A percentile compares a stretch with the other conserved stretches of the same genome.
Evolutionary conservation across 2,329 filamentous ascomycete species (phyloP).

Genomic region (Aspergillus luchuensis): DNA sequence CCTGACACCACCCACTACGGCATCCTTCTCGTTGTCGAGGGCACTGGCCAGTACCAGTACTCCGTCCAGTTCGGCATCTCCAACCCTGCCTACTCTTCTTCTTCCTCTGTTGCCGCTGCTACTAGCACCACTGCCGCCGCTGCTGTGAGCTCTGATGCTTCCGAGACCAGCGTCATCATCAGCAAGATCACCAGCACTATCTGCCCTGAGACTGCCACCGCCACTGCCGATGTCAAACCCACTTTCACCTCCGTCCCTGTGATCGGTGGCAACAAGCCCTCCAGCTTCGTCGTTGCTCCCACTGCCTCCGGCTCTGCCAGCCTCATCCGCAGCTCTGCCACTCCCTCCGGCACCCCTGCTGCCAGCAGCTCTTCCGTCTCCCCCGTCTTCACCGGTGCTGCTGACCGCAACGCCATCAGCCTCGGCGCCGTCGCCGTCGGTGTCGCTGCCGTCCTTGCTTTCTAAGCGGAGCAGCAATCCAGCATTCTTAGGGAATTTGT

Average conservation of each 20-base stretch:
- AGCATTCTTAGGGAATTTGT: no score
- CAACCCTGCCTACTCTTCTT: slow-evolving; percentile 25
- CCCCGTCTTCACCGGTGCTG: slow-evolving; percentile 34
- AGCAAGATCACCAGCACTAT: slow-evolving; percentile 12
- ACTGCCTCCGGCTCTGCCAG: slow-evolving; percentile 10
- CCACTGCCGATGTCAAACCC: slow-evolving; percentile 12
- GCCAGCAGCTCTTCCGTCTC: slow-evolving; percentile 14
- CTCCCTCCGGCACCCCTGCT: slow-evolving; percentile 17
- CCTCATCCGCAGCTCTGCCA: slow-evolving; percentile 15
- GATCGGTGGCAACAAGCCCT: slow-evolving; percentile 10
- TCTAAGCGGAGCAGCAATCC: slow-evolving; percentile 28
- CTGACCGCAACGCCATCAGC: slow-evolving; percentile 38
- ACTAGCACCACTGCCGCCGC: slow-evolving; percentile 13
- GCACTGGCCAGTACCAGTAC: slow-evolving; percentile 63
- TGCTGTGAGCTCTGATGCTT: slow-evolving; percentile 16
- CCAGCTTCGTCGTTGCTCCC: slow-evolving; percentile 17
- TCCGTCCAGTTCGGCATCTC: slow-evolving; percentile 63
- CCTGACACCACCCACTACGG: slow-evolving; percentile 58
- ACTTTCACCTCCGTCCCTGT: slow-evolving; percentile 16
- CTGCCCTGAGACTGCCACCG: slow-evolving; percentile 18
- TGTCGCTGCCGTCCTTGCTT: slow-evolving; percentile 38
- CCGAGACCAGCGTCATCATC: slow-evolving; percentile 14
- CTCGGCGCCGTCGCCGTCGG: slow-evolving; percentile 39
- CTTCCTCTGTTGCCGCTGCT: slow-evolving; percentile 12
- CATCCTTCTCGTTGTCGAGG: slow-evolving; percentile 62